phyloP scores from a whole-genome alignment of 345 rosid genomes.

The Litchi chinensis region DNA sequence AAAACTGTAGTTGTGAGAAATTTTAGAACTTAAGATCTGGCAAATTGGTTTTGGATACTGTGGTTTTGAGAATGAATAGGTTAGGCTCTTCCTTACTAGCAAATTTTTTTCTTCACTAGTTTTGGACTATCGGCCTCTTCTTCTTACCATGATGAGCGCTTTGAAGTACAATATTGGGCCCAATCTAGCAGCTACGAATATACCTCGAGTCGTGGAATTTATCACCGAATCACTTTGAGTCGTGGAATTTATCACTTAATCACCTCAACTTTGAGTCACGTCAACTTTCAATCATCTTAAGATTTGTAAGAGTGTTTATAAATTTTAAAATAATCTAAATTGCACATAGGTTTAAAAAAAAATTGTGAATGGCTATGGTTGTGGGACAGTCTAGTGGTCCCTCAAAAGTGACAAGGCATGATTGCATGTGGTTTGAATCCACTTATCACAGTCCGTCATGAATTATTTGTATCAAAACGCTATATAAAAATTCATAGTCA shows the following conservation, averaged over 20 bases:
- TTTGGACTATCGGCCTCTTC: neutral
- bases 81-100: neutral
- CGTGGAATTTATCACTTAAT: too few species aligned
- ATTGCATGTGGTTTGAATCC: neutral
- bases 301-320: too few species aligned
- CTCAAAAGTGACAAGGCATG: neutral
- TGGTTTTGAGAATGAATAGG: neutral
- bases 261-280: too few species aligned
- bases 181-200: neutral
- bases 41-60: neutral
- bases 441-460: neutral
- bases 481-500: neutral
- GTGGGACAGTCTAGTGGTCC: neutral
- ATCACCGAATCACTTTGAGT: too few species aligned
- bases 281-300: too few species aligned
- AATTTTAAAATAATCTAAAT: neutral
- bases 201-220: too few species aligned
- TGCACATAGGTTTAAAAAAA: neutral
- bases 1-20: neutral
- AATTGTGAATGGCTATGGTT: neutral
- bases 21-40: neutral
- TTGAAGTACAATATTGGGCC: neutral
- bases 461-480: slow-evolving; percentile 1
- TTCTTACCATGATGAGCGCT: neutral
- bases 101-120: neutral